Evolutionary conservation across 1,139 yeast genomes (phyloP).

Genomic region (Meyerozyma athensensis): DNA sequence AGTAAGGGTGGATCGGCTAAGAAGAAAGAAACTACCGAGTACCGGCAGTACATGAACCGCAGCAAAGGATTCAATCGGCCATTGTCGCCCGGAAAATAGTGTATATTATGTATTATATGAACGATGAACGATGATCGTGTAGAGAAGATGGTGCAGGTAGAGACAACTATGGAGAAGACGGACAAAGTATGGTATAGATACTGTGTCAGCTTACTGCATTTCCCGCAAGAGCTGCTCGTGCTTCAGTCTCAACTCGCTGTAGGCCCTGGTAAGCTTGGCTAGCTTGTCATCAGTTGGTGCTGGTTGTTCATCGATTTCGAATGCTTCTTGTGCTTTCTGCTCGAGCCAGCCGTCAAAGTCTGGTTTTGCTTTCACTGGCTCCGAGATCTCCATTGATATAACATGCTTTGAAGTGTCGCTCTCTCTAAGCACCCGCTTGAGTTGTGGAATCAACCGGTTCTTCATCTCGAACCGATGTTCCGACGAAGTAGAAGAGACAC

Average conservation of each 20-base stretch:
- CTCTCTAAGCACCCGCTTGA: constrained; percentile 54
- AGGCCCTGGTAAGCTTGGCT: constrained; percentile 49
- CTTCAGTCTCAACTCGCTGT: constrained; percentile 51
- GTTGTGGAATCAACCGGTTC: constrained; percentile 44
- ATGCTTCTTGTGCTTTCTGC: constrained; percentile 46
- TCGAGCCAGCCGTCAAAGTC: constrained; percentile 41
- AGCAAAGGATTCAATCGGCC: constrained; percentile 58
- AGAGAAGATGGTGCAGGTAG: background rate
- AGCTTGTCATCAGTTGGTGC: constrained; percentile 35
- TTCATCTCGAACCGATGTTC: constrained; percentile 26
- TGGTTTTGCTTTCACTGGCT: constrained; percentile 9
- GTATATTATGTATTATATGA: constrained; percentile 4
- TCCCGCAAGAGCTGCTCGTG: constrained; percentile 55
- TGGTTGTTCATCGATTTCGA: constrained; percentile 14
- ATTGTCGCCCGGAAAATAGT: constrained; percentile 43
- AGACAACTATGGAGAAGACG: too few relatives aligned
- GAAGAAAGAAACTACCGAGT: constrained; percentile 41
- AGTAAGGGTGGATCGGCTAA: constrained; percentile 45
- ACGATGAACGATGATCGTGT: constrained; percentile 1
- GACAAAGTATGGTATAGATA: too few relatives aligned
- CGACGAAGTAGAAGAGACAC: constrained; percentile 8
- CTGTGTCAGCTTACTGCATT: too few relatives aligned
- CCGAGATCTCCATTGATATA: constrained; percentile 43
- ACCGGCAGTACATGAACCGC: constrained; percentile 67
- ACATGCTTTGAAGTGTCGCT: constrained; percentile 45